phyloP scores from a whole-genome alignment of 2,329 filamentous ascomycete genomes.

The Hypoxylon sp. region DNA sequence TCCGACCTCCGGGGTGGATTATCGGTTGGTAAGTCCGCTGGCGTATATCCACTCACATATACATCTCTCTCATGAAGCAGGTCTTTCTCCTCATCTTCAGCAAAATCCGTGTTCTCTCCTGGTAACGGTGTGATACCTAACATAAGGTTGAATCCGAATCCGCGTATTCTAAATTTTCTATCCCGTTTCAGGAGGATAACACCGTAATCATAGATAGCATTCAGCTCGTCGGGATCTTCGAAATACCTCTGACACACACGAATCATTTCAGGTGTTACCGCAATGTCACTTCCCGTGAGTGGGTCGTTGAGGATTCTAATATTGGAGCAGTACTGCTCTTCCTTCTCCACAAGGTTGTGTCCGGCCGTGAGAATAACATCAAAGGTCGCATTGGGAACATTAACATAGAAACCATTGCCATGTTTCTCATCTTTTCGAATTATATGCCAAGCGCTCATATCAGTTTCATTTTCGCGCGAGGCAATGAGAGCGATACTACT shows the following conservation, averaged over 20 bases:
- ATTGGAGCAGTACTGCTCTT: conserved; percentile 33
- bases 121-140: conserved; percentile 21
- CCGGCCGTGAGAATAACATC: conserved; percentile 40
- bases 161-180: conserved; percentile 16
- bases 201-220: conserved; percentile 37
- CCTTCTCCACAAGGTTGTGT: conserved; percentile 38
- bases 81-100: conserved; percentile 18
- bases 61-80: conserved; percentile 18
- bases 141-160: conserved; percentile 40
- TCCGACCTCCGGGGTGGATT: conserved; percentile 23
- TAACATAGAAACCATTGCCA: conserved; percentile 38
- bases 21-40: conserved; percentile 13
- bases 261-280: conserved; percentile 31
- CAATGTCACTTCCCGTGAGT: conserved; percentile 15
- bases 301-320: conserved; percentile 32
- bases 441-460: background rate
- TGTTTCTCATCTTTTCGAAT: conserved; percentile 24
- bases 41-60: conserved; percentile 35
- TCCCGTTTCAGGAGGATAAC: conserved; percentile 30
- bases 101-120: background rate
- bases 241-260: conserved; percentile 33
- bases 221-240: conserved; percentile 27
- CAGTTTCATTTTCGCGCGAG: background rate
- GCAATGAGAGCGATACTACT: conserved; percentile 2
- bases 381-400: conserved; percentile 31